Conservation (phyloP, 768 basidiomycete species). For the Lactarius hatsudake region DNA sequence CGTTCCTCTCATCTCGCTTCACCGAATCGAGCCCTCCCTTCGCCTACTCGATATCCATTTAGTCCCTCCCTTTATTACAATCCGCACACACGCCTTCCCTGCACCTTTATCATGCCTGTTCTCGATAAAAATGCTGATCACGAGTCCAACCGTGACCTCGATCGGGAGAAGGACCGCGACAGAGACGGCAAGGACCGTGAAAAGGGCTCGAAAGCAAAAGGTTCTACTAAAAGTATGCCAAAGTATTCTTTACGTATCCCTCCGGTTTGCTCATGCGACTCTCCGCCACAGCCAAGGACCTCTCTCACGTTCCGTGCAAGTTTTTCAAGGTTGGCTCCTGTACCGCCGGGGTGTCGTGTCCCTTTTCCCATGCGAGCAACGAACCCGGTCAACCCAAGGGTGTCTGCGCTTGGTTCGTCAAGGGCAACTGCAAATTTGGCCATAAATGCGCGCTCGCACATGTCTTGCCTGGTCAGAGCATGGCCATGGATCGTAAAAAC, state of each 20-base stretch:
- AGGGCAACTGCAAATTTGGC: conserved; percentile 84
- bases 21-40: conserved; percentile 1
- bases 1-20: conserved; percentile 17
- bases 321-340: conserved; percentile 95
- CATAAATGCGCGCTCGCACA: conserved; percentile 92
- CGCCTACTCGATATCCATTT: conserved; percentile 14
- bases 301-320: conserved; percentile 96
- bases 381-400: conserved; percentile 81
- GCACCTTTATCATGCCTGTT: conserved; percentile 25
- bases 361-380: conserved; percentile 80
- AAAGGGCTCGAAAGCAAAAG: conserved; percentile 29
- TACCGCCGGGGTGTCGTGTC: conserved; percentile 90
- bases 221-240: conserved; percentile 30
- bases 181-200: conserved; percentile 28
- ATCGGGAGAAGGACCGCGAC: conserved; percentile 28
- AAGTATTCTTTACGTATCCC: neutral
- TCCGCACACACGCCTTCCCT: neutral
- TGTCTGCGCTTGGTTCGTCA: conserved; percentile 86
- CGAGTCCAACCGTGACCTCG: conserved; percentile 24
- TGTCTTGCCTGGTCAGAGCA: conserved; percentile 87
- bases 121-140: conserved; percentile 28
- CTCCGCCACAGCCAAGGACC: conserved; percentile 62
- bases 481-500: conserved; percentile 97
- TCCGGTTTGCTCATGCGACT: conserved; percentile 15
- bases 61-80: neutral